Base-by-base conservation (phyloP, 768 basidiomycete genomes). In the Pholiota microspora region DNA sequence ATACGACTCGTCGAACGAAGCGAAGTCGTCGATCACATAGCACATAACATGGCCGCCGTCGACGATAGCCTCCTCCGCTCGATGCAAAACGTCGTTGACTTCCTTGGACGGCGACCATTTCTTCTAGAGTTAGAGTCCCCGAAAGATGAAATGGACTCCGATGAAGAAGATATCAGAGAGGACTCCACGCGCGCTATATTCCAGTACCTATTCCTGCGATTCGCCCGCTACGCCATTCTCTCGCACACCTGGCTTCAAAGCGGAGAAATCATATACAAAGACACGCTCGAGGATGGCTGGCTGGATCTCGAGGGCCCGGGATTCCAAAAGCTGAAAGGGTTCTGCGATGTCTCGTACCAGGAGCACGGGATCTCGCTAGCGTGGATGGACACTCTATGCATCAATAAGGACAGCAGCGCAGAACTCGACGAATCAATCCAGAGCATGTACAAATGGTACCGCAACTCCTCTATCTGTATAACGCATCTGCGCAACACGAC, bases 381-480 rank as follows among this genome's bases (percentile, higher is more conserved):
- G 13, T 51, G 50, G 50, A 51, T 51, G 27, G 50, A 51, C 28
- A 51, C 50, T 10, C 25, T 51, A 8, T 51, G 50, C 38, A 51
- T 51, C 27, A 42, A 51, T 28, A 51, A 51, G 27, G 38, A 51
- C 13, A 51, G 50, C 40, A 51, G 50, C 21, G 40, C 50, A n/a
- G 50, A 51, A 27, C 50, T 51, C 9, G 50, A 51, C 27, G 50
- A 51, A 5, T 42, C 50, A 18, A 42, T 51, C n/a, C 50, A 28
- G 5, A 29, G 27, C n/a, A 51, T 51, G 50, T 51, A 27, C 27
- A 42, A 44, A n/a, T 51, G 50, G 50, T 51, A 51, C 36, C 4
- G 29, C 2, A 29, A 18, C 18, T 51, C 50, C 12, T 18, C 27
- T 3, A 29, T 32, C 16, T 51, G 50, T 29, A 51, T 51, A n/a